Evolutionary conservation across 225 moss, liverwort and hornwort genomes (phyloP), one percentile per base, ranked within the genome.

Genomic region (Bryoerythrophyllum caledonicum): DNA sequence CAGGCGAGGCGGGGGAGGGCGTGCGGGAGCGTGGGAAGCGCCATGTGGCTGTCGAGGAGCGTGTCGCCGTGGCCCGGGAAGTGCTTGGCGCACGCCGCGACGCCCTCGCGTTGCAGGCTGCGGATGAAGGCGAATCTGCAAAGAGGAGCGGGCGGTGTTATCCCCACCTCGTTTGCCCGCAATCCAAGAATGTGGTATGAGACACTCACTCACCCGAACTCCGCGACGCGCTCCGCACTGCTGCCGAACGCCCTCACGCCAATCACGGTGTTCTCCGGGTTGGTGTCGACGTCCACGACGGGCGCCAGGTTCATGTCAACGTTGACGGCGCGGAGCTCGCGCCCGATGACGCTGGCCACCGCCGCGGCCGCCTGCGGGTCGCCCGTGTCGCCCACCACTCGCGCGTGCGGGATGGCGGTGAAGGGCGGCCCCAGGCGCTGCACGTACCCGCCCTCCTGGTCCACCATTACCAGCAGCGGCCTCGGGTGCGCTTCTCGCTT

Each of bases 241-340:
- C 66, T 79, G 7, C 80, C 90, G 71, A 88, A 91, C 24, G 91
- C 83, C 53, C 90, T 83, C 32, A 72, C 72, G 48, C 84, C 85
- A 76, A 90, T 86, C 24, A 94, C 79, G 12, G 73, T 70, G 61
- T 82, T 88, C 1, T 74, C 73, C 14, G 82, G 67, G 63, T 86
- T 88, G 7, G 84, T 85, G 74, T 94, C 87, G 11, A 94, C 93
- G 75, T 94, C 91, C 75, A 94, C 75, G 20, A 94, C 90, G 41
- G 91, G 93, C 34, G 93, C 93, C 76, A 94, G 80, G 71, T 94
- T 87, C 93, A 94, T 94, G 55, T 94, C 93, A 21, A 94, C 85
- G 48, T 91, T 78, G 2, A 94, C 76, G 10, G 91, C 86, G 74
- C 86, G 79, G 51, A 91, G 93, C 68, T 91, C 93, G 82, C 77